Percentiles rank a stretch among this genome's conserved stretches.
These are phyloP conservation scores for Coemansia asiatica DNA, from an alignment of 192 early-diverging fungal genomes.

Conservation along the genomic window DNA sequence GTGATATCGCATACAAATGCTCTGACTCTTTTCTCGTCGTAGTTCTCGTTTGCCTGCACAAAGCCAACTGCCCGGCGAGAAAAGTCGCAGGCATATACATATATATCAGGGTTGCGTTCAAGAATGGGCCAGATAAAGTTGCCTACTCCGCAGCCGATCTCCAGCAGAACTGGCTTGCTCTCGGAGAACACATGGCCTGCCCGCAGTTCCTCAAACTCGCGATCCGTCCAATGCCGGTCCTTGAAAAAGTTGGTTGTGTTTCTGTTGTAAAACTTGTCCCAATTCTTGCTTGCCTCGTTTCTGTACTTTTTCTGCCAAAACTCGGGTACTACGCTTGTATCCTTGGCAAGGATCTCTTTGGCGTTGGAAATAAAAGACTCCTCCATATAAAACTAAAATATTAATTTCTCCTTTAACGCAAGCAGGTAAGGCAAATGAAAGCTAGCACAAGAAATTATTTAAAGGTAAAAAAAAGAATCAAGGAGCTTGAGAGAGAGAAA, in stretches of 20 bases:
- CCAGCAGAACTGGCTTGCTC: slow-evolving; percentile 60
- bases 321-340: slow-evolving; percentile 63
- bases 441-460: not conserved
- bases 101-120: slow-evolving; percentile 76
- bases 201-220: slow-evolving; percentile 90
- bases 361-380: slow-evolving; percentile 59
- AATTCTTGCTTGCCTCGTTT: slow-evolving; percentile 74
- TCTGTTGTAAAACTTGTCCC: slow-evolving; percentile 82
- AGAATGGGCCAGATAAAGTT: slow-evolving; percentile 94
- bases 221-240: slow-evolving; percentile 91
- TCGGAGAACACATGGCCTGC: slow-evolving; percentile 34
- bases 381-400: slow-evolving; percentile 37
- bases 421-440: slow-evolving; percentile 1
- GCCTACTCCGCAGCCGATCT: slow-evolving; percentile 97
- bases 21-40: slow-evolving; percentile 67
- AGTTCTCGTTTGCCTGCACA: slow-evolving; percentile 78
- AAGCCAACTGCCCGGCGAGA: slow-evolving; percentile 86
- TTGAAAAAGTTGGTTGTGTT: slow-evolving; percentile 93
- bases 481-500: too few relatives aligned
- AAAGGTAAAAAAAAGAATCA: not conserved
- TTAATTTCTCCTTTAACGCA: not conserved
- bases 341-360: slow-evolving; percentile 60
- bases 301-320: slow-evolving; percentile 83
- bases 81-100: slow-evolving; percentile 93
- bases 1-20: slow-evolving; percentile 98